Evolutionary conservation across 176 grass and related monocot species (phyloP).

Genomic region (Luzula sylvatica): DNA sequence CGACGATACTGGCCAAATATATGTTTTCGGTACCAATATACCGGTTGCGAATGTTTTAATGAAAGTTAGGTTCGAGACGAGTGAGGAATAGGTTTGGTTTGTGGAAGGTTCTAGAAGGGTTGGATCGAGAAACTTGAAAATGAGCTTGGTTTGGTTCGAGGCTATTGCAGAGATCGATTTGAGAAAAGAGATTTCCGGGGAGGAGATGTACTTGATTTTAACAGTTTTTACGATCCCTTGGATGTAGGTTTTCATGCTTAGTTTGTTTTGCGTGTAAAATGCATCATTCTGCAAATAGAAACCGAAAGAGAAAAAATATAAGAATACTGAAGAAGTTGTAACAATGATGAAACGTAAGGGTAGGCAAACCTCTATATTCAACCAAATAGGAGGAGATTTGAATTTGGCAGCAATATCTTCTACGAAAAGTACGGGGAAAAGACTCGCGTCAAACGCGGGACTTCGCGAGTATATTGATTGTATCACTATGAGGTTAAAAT

Average conservation of each 20-base stretch:
- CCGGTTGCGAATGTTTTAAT: constrained; percentile 85
- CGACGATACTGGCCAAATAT: constrained; percentile 62
- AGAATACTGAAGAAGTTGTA: background rate
- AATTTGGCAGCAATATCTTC: constrained; percentile 52
- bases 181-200: constrained; percentile 67
- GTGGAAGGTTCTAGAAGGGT: constrained; percentile 43
- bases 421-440: constrained; percentile 43
- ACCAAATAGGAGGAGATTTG: constrained; percentile 55
- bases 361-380: constrained; percentile 76
- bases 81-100: constrained; percentile 52
- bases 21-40: constrained; percentile 83
- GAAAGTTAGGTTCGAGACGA: constrained; percentile 76
- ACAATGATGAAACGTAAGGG: too few relatives aligned
- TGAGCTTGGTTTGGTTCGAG: constrained; percentile 51
- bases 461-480: constrained; percentile 37
- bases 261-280: constrained; percentile 78
- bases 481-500: constrained; percentile 36
- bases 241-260: constrained; percentile 74
- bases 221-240: constrained; percentile 45
- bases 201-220: constrained; percentile 63
- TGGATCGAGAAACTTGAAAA: constrained; percentile 69
- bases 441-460: constrained; percentile 29
- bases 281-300: constrained; percentile 56
- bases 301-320: background rate
- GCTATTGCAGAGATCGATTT: constrained; percentile 31